Evolutionary conservation across 192 early-diverging fungal genomes (phyloP).

Genomic region (Coemansia aciculifera): DNA sequence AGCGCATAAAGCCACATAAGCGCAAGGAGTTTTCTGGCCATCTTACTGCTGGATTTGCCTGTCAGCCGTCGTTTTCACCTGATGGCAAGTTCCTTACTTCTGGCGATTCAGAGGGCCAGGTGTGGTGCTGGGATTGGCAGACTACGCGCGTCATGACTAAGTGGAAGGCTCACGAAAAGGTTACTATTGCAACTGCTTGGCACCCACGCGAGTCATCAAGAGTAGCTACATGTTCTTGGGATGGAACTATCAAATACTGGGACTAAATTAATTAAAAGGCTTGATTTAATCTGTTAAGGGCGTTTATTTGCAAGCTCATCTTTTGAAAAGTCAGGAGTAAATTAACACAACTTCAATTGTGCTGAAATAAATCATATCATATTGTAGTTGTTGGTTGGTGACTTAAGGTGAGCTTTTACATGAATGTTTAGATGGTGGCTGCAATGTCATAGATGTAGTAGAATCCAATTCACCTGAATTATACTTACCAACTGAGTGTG

Average conservation of each 20-base stretch:
- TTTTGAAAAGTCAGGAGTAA: too few relatives aligned
- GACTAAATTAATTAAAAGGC: slow-evolving; percentile 35
- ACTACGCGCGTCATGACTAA: slow-evolving; percentile 79
- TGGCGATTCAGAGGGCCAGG: slow-evolving; percentile 89
- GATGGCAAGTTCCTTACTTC: slow-evolving; percentile 85
- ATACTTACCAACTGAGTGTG: too few relatives aligned
- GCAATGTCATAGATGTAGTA: too few relatives aligned
- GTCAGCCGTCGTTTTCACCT: slow-evolving; percentile 89
- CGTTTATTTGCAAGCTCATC: too few relatives aligned
- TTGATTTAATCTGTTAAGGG: background rate
- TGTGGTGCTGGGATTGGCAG: slow-evolving; percentile 99
- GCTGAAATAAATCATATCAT: too few relatives aligned
- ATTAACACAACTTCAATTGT: too few relatives aligned
- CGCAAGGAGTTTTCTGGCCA: slow-evolving; percentile 94
- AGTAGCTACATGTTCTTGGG: slow-evolving; percentile 93
- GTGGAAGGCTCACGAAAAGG: slow-evolving; percentile 89
- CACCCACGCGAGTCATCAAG: slow-evolving; percentile 92
- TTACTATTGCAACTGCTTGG: slow-evolving; percentile 91
- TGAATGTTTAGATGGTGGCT: too few relatives aligned
- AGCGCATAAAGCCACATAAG: slow-evolving; percentile 81
- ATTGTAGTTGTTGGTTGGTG: too few relatives aligned
- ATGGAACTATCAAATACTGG: slow-evolving; percentile 92
- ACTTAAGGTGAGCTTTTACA: too few relatives aligned
- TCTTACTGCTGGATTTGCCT: slow-evolving; percentile 94
- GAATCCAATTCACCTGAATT: too few relatives aligned